phyloP scores from a whole-genome alignment of 1,284 basidiomycete genomes.

The Moniliophthora roreri region DNA sequence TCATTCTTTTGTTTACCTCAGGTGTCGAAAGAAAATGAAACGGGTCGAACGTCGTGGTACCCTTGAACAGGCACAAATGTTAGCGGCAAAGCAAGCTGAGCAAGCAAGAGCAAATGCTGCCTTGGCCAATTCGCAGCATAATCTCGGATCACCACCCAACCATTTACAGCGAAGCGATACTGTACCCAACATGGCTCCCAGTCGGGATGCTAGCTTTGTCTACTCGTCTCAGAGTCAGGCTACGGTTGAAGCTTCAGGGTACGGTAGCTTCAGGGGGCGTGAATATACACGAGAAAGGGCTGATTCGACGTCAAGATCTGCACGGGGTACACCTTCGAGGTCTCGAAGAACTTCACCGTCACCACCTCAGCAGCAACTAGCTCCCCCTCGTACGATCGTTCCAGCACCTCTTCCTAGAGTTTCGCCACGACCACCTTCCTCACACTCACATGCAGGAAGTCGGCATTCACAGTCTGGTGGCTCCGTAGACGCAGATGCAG shows the following conservation, averaged over 20 bases:
- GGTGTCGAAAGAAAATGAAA: constrained; percentile 85
- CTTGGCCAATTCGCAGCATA: not conserved
- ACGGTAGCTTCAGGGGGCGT: no score
- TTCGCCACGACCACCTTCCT: not conserved
- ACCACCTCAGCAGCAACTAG: not conserved
- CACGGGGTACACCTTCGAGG: not conserved
- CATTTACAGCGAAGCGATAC: not conserved
- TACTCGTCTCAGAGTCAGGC: no score
- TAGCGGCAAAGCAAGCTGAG: constrained; percentile 13
- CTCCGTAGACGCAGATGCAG: constrained; percentile 32
- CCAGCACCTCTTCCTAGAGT: not conserved
- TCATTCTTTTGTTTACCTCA: constrained; percentile 22
- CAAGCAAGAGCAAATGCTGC: not conserved
- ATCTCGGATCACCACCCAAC: not conserved
- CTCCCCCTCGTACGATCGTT: constrained; percentile 1
- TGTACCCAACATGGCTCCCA: no score
- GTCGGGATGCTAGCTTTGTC: no score
- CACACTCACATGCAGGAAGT: not conserved
- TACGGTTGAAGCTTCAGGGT: no score
- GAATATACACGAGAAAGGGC: not conserved
- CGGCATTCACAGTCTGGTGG: constrained; percentile 12
- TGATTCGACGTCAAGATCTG: not conserved
- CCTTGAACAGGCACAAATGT: constrained; percentile 41
- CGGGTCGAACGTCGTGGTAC: constrained; percentile 75
- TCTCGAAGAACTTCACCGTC: not conserved